Evolutionary conservation across 768 basidiomycete genomes (phyloP).

Genomic region (Xerocomellus intermedius): DNA sequence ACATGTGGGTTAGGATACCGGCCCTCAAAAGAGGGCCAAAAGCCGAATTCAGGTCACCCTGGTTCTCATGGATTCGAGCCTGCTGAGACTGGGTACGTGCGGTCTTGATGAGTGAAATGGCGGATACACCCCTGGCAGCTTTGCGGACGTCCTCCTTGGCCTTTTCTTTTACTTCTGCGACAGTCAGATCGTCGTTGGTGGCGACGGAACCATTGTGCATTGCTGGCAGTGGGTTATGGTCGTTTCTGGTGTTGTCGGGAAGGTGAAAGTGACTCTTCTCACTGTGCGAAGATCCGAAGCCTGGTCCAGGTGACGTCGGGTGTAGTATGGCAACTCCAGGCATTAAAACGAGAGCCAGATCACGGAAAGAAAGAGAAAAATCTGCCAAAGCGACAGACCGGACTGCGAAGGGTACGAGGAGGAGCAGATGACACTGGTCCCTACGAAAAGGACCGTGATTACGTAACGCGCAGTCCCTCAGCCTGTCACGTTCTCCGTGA

Average conservation of each 20-base stretch:
- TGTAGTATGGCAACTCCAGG: constrained; percentile 42
- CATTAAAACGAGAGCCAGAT: constrained; percentile 31
- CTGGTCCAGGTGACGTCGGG: constrained; percentile 34
- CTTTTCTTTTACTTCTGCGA: constrained; percentile 48
- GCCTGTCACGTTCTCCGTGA: constrained; percentile 12
- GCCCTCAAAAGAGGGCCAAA: constrained; percentile 60
- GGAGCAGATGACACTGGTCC: neutral
- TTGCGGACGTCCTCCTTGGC: constrained; percentile 49
- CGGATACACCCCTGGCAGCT: constrained; percentile 56
- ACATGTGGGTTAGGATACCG: constrained; percentile 54
- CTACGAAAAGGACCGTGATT: constrained; percentile 12
- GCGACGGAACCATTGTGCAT: constrained; percentile 41
- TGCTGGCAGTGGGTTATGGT: constrained; percentile 20
- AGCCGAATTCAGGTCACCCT: constrained; percentile 61
- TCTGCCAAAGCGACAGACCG: constrained; percentile 10
- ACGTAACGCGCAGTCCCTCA: constrained; percentile 28
- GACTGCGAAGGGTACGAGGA: constrained; percentile 15
- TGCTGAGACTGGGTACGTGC: constrained; percentile 56
- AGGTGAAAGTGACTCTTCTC: constrained; percentile 13
- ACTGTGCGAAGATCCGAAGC: constrained; percentile 32
- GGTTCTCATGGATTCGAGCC: constrained; percentile 52
- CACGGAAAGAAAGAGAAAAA: neutral
- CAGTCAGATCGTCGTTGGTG: constrained; percentile 31
- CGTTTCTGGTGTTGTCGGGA: constrained; percentile 16
- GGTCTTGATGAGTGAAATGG: constrained; percentile 57